Evolutionary conservation across 257 asterid genomes (phyloP), one percentile per base, ranked within the genome.

Genomic region (Primulina eburnea): DNA sequence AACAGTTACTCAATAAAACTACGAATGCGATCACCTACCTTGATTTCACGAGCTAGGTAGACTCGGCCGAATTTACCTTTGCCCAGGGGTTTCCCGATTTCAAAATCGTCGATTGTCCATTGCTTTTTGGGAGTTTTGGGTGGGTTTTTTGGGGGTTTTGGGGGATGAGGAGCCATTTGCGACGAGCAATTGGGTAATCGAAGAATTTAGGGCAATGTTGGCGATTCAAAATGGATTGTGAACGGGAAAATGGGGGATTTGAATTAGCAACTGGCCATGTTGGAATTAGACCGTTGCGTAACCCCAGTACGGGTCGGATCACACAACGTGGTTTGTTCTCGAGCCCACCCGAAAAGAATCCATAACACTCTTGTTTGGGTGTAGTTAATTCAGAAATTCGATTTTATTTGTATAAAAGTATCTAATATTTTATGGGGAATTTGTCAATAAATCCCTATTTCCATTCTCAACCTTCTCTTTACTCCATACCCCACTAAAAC

Each of bases 61-160:
- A 94, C 97, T 32, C 97, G 88, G 70, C 97, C 97, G 81, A 91
- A 91, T 77, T 89, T 91, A 57, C 98, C 99, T 71, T 77, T 89
- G 62, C 97, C 99, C 35, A 94, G 87, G 64, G 99, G 97, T 74
- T 84, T 94, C 4, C 97, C 97, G 83, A 91, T 82, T 29, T 94
- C 98, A 90, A 94, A 94, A 78, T 94, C 93, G 74, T 81, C 55
- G 79, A 94, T 76, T 0, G 97, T 85, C 91, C 90, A 89, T 24
- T 80, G 77, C 68, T 74, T 80, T 67, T 71, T 8, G 64, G 80
- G 53, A 71, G 67, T 21, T 37, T 62, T 67, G 57, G 62, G 20
- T 38, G 82, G 74, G 35, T 61, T 81, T 59, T 75, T 83, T 3
- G 85, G 90, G 16, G 96, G 88, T 73, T 76, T 84, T 56, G 68